phyloP scores from a whole-genome alignment of 2,329 filamentous ascomycete species.

The Ophiocordyceps sinensis region DNA sequence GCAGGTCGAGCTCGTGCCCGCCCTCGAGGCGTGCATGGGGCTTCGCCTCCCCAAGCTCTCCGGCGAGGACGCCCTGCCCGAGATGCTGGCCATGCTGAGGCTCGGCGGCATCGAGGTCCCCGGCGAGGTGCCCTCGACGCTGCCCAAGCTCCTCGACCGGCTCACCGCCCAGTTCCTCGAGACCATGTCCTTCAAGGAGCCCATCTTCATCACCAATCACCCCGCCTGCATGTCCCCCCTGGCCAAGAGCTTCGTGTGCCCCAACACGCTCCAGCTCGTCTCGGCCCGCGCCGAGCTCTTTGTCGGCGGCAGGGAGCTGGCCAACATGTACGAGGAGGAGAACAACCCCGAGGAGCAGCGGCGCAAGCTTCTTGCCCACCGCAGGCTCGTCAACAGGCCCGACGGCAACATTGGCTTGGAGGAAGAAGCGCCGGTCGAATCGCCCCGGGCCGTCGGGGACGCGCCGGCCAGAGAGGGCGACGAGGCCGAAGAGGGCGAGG shows the following conservation, averaged over 20 bases:
- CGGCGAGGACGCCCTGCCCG: slow-evolving; percentile 36
- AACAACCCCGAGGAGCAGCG: slow-evolving; percentile 82
- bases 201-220: slow-evolving; percentile 80
- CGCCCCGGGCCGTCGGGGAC: slow-evolving; percentile 23
- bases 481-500: slow-evolving; percentile 15
- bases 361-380: slow-evolving; percentile 57
- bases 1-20: slow-evolving; percentile 68
- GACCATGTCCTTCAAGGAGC: slow-evolving; percentile 48
- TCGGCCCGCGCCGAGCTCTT: slow-evolving; percentile 79
- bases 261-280: slow-evolving; percentile 52
- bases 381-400: slow-evolving; percentile 20
- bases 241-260: slow-evolving; percentile 70
- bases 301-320: slow-evolving; percentile 64
- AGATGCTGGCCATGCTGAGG: slow-evolving; percentile 36
- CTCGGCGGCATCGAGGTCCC: slow-evolving; percentile 52
- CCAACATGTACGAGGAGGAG: slow-evolving; percentile 98
- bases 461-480: not conserved
- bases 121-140: slow-evolving; percentile 43
- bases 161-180: slow-evolving; percentile 68
- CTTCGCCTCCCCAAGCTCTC: slow-evolving; percentile 51
- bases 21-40: slow-evolving; percentile 54
- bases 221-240: slow-evolving; percentile 85
- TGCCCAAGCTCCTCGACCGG: slow-evolving; percentile 63
- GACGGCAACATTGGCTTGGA: slow-evolving; percentile 18
- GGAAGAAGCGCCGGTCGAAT: slow-evolving; percentile 2